A percentile compares a stretch with the other conserved stretches of the same genome.
Conservation (phyloP, 805 yeast species). For the Starmerella sp. region DNA sequence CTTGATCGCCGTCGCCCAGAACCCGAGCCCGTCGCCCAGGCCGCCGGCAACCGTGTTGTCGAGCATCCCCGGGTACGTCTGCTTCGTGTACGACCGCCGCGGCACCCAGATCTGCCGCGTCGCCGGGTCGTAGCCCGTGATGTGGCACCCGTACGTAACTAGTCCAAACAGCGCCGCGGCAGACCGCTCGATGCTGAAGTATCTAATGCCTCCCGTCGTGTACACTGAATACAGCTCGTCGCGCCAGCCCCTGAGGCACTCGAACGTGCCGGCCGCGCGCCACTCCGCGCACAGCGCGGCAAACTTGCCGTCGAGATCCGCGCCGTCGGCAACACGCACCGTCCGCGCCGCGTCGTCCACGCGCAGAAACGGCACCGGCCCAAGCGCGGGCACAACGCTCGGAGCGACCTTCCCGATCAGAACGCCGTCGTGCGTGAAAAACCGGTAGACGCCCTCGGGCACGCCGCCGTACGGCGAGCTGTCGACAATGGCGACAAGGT, state of each 20-base stretch:
- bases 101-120: conserved; percentile 61
- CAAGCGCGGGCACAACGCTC: conserved; percentile 11
- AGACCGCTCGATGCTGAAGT: conserved; percentile 67
- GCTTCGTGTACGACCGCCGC: conserved; percentile 60
- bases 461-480: conserved; percentile 13
- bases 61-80: conserved; percentile 80
- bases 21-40: conserved; percentile 65
- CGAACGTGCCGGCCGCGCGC: conserved; percentile 21
- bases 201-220: conserved; percentile 43
- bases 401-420: conserved; percentile 22
- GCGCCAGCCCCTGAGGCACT: conserved; percentile 52
- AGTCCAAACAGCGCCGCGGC: conserved; percentile 74
- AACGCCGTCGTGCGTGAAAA: conserved; percentile 27
- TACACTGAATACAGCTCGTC: conserved; percentile 69
- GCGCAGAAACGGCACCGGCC: conserved; percentile 3
- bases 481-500: conserved; percentile 11
- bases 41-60: conserved; percentile 97
- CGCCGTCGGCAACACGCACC: conserved; percentile 7
- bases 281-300: conserved; percentile 21
- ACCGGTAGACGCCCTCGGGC: conserved; percentile 17
- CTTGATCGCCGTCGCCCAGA: conserved; percentile 65
- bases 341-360: not conserved
- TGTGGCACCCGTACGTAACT: conserved; percentile 80
- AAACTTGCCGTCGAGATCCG: conserved; percentile 11
- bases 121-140: conserved; percentile 51